Evolutionary conservation across 2,329 filamentous ascomycete species (phyloP).

Genomic region (Aschersonia sp.): DNA sequence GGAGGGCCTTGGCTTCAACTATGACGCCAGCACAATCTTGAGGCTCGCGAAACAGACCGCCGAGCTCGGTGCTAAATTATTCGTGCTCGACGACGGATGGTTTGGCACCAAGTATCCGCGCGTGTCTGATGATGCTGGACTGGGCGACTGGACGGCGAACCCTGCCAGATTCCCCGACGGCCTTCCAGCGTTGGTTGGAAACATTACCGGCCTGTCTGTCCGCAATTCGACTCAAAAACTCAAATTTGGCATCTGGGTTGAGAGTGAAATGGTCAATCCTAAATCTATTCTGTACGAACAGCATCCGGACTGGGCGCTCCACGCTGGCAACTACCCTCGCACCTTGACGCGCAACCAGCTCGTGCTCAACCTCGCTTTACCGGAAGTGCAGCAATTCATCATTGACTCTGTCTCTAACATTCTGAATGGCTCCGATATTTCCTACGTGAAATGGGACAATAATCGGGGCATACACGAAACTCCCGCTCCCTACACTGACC

Average conservation of each 20-base stretch:
- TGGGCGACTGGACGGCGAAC: constrained; percentile 51
- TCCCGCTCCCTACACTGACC: constrained; percentile 34
- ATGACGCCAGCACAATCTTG: constrained; percentile 40
- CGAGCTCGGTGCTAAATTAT: constrained; percentile 43
- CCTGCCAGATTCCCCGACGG: constrained; percentile 43
- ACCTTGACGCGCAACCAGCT: constrained; percentile 43
- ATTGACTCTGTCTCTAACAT: constrained; percentile 39
- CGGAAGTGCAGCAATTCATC: constrained; percentile 48
- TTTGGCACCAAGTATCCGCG: constrained; percentile 46
- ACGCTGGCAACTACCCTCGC: constrained; percentile 39
- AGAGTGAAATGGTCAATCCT: constrained; percentile 54
- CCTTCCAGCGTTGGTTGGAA: constrained; percentile 32
- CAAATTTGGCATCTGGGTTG: constrained; percentile 51
- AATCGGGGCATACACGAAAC: constrained; percentile 50
- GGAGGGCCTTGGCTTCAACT: constrained; percentile 47
- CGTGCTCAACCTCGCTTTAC: constrained; percentile 44
- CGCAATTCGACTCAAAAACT: constrained; percentile 31
- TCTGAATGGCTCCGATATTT: constrained; percentile 35
- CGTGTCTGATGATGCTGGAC: constrained; percentile 37
- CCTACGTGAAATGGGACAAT: constrained; percentile 55
- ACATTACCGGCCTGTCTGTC: constrained; percentile 33
- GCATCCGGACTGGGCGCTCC: constrained; percentile 50
- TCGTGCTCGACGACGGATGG: constrained; percentile 55
- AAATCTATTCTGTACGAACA: constrained; percentile 44
- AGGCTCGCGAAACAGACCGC: constrained; percentile 40